Conservation (phyloP, 208 protist genomes). For the Trypanosoma scelopori region DNA sequence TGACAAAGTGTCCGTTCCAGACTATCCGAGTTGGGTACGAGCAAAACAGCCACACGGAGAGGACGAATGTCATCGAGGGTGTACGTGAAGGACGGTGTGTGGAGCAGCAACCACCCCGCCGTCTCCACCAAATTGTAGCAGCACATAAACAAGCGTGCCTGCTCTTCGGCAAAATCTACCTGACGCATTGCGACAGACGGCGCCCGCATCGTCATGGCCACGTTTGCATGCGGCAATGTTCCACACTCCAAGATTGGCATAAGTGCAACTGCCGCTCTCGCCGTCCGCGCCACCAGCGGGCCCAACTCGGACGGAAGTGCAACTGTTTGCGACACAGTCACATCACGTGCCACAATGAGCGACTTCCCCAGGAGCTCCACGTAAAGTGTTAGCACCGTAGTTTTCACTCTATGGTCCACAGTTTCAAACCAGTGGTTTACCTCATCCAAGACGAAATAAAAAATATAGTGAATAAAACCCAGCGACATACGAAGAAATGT, state of each 20-base stretch:
- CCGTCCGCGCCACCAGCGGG: conserved; percentile 41
- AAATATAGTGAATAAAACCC: conserved; percentile 56
- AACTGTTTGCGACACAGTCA: conserved; percentile 43
- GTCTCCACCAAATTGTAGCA: conserved; percentile 27
- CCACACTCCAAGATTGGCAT: conserved; percentile 28
- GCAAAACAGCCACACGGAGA: conserved; percentile 57
- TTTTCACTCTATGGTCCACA: conserved; percentile 37
- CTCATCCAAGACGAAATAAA: conserved; percentile 64
- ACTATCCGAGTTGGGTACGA: conserved; percentile 31
- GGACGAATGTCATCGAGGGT: conserved; percentile 44
- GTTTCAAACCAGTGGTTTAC: conserved; percentile 39
- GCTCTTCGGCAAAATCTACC: conserved; percentile 23
- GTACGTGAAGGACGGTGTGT: conserved; percentile 29
- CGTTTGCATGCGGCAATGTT: neutral
- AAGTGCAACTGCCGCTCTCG: conserved; percentile 12
- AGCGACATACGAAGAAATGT: conserved; percentile 22
- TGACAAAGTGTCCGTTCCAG: conserved; percentile 64
- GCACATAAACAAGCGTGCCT: conserved; percentile 19
- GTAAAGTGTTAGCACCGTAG: conserved; percentile 61
- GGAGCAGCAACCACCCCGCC: conserved; percentile 24
- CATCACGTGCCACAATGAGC: conserved; percentile 45
- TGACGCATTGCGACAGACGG: conserved; percentile 22
- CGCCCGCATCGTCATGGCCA: conserved; percentile 2
- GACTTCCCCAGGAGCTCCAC: conserved; percentile 63
- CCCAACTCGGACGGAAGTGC: conserved; percentile 45